Percentiles rank a stretch among this genome's conserved stretches.
phyloP scores from a whole-genome alignment of 73 alveolate species.

The Breviolum minutum region DNA sequence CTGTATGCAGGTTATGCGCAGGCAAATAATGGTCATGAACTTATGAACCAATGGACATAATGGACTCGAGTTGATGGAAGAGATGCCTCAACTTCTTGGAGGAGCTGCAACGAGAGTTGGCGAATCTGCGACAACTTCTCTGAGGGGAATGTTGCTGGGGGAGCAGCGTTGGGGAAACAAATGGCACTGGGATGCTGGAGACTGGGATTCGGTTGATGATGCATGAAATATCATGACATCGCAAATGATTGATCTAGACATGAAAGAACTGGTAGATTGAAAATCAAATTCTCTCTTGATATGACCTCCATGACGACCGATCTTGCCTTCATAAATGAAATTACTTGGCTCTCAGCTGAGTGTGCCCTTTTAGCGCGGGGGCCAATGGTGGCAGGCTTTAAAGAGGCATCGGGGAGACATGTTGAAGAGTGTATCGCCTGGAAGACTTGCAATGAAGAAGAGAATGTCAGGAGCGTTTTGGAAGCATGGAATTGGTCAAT shows the following conservation, averaged over 20 bases:
- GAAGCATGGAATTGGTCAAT: too few species aligned
- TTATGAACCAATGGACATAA: too few species aligned
- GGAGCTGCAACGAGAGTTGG: slow-evolving; percentile 68
- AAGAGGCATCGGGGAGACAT: background rate
- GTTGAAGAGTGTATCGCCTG: background rate
- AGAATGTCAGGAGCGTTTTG: too few species aligned
- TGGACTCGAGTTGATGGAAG: background rate
- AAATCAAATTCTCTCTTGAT: background rate
- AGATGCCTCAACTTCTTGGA: background rate
- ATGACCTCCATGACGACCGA: background rate
- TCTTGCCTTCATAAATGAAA: background rate
- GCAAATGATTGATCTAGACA: background rate
- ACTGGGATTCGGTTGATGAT: background rate
- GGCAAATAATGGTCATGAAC: too few species aligned
- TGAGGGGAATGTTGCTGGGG: slow-evolving; percentile 40
- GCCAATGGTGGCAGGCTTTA: background rate
- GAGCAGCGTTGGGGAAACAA: background rate
- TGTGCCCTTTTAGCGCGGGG: background rate
- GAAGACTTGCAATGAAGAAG: too few species aligned
- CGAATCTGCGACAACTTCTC: slow-evolving; percentile 62
- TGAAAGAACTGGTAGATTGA: background rate
- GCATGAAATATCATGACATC: background rate
- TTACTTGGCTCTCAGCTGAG: background rate
- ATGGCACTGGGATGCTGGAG: background rate
- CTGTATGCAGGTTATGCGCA: too few species aligned